Percentiles rank a stretch among this genome's conserved stretches.
These are phyloP conservation scores for Candida rishiriensis DNA, from an alignment of 805 yeast genomes.

Conservation along the genomic window DNA sequence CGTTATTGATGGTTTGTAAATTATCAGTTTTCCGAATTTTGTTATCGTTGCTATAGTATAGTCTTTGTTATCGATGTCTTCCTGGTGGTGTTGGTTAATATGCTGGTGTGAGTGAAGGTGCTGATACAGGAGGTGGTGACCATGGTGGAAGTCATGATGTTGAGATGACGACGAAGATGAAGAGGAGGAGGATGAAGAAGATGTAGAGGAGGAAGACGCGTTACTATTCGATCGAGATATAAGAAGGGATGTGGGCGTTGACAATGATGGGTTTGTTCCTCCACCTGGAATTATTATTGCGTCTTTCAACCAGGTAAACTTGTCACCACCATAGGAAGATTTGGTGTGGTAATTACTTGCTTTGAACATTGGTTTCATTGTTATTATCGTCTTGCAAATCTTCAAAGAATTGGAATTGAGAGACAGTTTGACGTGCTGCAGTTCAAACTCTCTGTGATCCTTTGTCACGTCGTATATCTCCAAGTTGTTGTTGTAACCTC, in stretches of 20 bases:
- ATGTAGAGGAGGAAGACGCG: not conserved
- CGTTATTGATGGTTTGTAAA: constrained; percentile 23
- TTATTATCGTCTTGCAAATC: constrained; percentile 16
- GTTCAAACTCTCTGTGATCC: constrained; percentile 9
- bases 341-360: constrained; percentile 2
- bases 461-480: constrained; percentile 16
- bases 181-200: not conserved
- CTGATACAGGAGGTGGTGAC: too few species aligned
- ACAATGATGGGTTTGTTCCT: not conserved
- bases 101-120: too few species aligned
- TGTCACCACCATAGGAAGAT: constrained; percentile 10
- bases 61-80: constrained; percentile 2
- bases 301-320: constrained; percentile 26
- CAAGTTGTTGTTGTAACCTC: constrained; percentile 22
- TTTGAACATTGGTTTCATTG: constrained; percentile 8
- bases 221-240: not conserved
- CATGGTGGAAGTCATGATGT: not conserved
- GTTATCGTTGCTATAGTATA: constrained; percentile 18
- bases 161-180: not conserved
- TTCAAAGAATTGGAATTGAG: constrained; percentile 6
- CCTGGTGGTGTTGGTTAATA: not conserved
- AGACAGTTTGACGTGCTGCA: constrained; percentile 1
- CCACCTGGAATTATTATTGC: constrained; percentile 14
- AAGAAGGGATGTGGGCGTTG: too few species aligned
- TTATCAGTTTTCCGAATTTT: constrained; percentile 22